Base-by-base conservation (phyloP, 2,329 filamentous ascomycete species). In the Xylariaceae sp. region DNA sequence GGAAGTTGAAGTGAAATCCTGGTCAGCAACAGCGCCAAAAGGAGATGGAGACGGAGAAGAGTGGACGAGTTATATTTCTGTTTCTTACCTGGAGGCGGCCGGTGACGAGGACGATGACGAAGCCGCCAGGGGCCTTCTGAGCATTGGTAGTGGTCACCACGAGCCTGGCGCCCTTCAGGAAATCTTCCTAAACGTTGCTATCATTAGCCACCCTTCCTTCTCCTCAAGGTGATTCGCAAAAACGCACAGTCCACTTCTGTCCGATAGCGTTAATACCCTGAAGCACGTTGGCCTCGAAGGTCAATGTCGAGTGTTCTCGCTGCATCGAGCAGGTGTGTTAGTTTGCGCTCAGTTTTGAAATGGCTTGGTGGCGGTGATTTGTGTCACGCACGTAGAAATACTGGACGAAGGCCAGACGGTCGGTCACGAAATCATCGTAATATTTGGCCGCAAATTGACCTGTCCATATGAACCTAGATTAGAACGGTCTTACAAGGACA, bases 281-380 rank as follows among this genome's bases (percentile, higher is more conserved):
- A 44, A 77, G 65, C 11, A 83, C 79, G 31, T 70, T 55, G 32
- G 74, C 81, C 75, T 97, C 88, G 59, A 96, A 97, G 35, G 90
- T 96, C 66, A 97, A 74, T 85, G 95, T 94, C 34, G 92, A 97
- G 45, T 82, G 65, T 4, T 83, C 76, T 57, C 85, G 80, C 88
- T 95, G 41, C 1, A 26, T 35, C 18, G 9, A 31, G 54, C 49
- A 55, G 51, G 35, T 9, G n/a, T n/a, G n/a, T n/a, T n/a, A n/a
- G n/a, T n/a, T n/a, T n/a, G n/a, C n/a, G n/a, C n/a, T n/a, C n/a
- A n/a, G n/a, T n/a, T n/a, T n/a, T n/a, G n/a, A n/a, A n/a, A n/a
- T n/a, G n/a, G n/a, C n/a, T n/a, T n/a, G n/a, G n/a, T n/a, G n/a
- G n/a, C n/a, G n/a, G n/a, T n/a, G n/a, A n/a, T n/a, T n/a, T n/a